Conservation (phyloP, 352 stramenopile species). For the Phytophthora boehmeriae region DNA sequence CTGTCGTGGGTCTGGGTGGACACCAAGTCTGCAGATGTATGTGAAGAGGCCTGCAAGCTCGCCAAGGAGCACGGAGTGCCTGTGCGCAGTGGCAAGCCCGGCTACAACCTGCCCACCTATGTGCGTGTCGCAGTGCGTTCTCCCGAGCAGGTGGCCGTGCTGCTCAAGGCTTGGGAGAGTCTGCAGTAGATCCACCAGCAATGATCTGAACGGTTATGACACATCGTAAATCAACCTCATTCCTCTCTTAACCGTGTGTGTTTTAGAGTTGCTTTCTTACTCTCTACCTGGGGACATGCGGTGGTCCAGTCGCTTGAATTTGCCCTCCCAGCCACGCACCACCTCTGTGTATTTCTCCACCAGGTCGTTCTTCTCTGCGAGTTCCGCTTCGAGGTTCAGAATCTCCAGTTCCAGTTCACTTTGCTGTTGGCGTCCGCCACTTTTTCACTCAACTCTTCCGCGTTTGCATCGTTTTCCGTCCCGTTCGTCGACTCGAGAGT, state of each 20-base stretch:
- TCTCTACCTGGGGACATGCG: slow-evolving; percentile 67
- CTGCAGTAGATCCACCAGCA: slow-evolving; percentile 41
- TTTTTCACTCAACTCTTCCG: background rate
- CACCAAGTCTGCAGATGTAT: slow-evolving; percentile 66
- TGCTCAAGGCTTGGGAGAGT: slow-evolving; percentile 77
- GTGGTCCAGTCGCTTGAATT: slow-evolving; percentile 81
- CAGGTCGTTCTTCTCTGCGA: slow-evolving; percentile 85
- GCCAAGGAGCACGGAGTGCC: slow-evolving; percentile 87
- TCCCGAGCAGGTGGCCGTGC: slow-evolving; percentile 66
- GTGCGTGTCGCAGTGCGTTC: slow-evolving; percentile 86
- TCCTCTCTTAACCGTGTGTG: background rate
- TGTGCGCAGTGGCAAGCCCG: slow-evolving; percentile 85
- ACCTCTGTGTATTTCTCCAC: slow-evolving; percentile 88
- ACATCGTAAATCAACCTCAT: background rate
- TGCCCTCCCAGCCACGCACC: slow-evolving; percentile 83
- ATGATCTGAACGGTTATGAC: no score
- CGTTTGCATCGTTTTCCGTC: slow-evolving; percentile 1
- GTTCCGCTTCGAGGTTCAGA: slow-evolving; percentile 70
- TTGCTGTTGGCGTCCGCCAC: slow-evolving; percentile 25
- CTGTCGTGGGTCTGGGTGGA: slow-evolving; percentile 92
- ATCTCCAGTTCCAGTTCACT: slow-evolving; percentile 81
- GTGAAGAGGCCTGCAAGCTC: slow-evolving; percentile 64
- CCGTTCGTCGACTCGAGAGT: slow-evolving; percentile 12
- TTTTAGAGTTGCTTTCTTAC: slow-evolving; percentile 14
- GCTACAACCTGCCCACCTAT: slow-evolving; percentile 88